Base-by-base conservation (phyloP, 306 rosid genomes). In the Trifolium pratense region DNA sequence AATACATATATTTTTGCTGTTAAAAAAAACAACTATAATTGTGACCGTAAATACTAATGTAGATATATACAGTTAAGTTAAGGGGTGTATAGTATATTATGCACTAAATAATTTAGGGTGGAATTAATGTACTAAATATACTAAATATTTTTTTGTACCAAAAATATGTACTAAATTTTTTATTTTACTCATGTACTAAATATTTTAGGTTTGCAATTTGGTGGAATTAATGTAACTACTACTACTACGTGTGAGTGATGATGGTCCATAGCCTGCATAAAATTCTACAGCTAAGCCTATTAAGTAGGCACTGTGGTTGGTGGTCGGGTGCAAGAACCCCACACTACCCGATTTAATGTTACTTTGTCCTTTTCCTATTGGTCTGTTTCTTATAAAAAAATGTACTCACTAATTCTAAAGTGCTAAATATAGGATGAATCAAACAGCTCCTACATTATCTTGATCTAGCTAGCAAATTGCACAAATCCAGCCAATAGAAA, bases 251-350 rank as follows among this genome's bases (percentile, higher is more conserved):
- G 75, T 52, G 70, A 34, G 63, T 55, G 74, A 29, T 21, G 74
- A 76, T 77, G 78, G 78, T 63, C 63, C 87, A 80, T 37, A 52
- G 60, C 58, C 66, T 14, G 49, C 67, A 53, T 67, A 75, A 52
- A 79, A 67, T 55, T 68, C 78, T 56, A 70, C 75, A 81, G 81
- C 87, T 79, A 77, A 82, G 90, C 74, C 89, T 85, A 82, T 48
- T 64, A 72, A 73, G 45, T 84, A 75, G 89, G 89, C 79, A 85
- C 82, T 78, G 86, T 85, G 83, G 86, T 82, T 85, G 84, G 84
- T 82, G 64, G 49, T 80, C 84, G 76, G 76, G 78, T 78, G 79
- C 87, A 75, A 71, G 85, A 74, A 51, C 85, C 81, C 86, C 78
- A 59, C 77, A 63, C 75, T 73, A 66, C 75, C 68, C 31, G 26